Evolutionary conservation across 2,329 filamentous ascomycete genomes (phyloP).

Genomic region (Talaromyces amestolkiae): DNA sequence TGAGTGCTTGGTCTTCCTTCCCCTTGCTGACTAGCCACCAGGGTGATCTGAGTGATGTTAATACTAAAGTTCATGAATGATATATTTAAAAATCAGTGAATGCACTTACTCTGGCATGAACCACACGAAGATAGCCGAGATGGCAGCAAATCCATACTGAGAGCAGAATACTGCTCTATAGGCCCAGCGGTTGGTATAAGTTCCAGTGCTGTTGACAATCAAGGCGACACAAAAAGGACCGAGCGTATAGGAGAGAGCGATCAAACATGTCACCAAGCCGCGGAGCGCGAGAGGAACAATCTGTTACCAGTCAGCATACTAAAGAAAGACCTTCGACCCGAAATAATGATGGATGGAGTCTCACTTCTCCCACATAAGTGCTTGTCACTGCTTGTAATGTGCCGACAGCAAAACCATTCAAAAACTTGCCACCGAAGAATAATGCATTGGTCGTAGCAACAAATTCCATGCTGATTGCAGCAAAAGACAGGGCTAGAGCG

Average conservation of each 20-base stretch:
- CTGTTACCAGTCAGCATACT: slow-evolving; percentile 20
- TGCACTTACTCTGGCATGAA: slow-evolving; percentile 5
- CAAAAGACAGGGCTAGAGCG: slow-evolving; percentile 38
- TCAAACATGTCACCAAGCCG: slow-evolving; percentile 37
- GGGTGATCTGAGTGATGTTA: background rate
- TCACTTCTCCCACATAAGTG: slow-evolving; percentile 33
- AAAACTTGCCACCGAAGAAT: slow-evolving; percentile 46
- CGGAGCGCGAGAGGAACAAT: slow-evolving; percentile 41
- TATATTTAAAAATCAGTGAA: background rate
- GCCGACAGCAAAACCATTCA: slow-evolving; percentile 44
- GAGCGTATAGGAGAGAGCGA: slow-evolving; percentile 42
- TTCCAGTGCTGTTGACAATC: slow-evolving; percentile 39
- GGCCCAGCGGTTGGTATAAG: slow-evolving; percentile 41
- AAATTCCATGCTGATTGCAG: slow-evolving; percentile 43
- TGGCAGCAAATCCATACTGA: slow-evolving; percentile 43
- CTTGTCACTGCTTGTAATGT: slow-evolving; percentile 41
- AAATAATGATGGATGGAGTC: background rate
- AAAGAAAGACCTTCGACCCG: no score
- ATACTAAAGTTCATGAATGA: no score
- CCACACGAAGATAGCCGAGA: slow-evolving; percentile 29
- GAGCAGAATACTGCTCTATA: slow-evolving; percentile 44
- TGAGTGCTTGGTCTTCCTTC: background rate
- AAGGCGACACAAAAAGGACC: slow-evolving; percentile 42
- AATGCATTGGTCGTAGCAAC: slow-evolving; percentile 41
- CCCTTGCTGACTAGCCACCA: background rate